Conservation (phyloP, 352 stramenopile genomes). For the Phytophthora brassicae region DNA sequence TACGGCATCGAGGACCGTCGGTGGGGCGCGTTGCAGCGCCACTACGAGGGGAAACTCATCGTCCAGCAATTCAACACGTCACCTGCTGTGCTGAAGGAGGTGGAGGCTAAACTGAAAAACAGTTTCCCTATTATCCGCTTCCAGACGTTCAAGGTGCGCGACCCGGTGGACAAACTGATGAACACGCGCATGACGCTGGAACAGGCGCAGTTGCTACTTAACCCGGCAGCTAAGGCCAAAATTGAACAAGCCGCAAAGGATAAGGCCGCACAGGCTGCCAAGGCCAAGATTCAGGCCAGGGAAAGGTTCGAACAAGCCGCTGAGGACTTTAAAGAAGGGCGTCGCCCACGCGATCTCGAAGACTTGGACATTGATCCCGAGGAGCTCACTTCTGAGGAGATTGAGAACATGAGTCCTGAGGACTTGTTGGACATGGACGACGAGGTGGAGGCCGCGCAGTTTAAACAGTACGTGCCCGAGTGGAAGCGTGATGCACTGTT, state of each 20-base stretch:
- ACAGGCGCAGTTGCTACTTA: conserved; percentile 56
- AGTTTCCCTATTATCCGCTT: conserved; percentile 85
- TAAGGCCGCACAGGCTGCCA: too few species aligned
- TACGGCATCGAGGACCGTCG: conserved; percentile 86
- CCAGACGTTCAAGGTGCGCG: conserved; percentile 85
- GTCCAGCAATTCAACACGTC: conserved; percentile 87
- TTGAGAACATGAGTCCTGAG: too few species aligned
- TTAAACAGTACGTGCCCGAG: conserved; percentile 82
- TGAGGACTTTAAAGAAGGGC: conserved; percentile 40
- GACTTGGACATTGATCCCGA: too few species aligned
- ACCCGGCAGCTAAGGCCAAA: conserved; percentile 41
- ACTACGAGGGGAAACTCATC: conserved; percentile 87
- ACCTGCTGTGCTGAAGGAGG: conserved; percentile 59
- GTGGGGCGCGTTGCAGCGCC: conserved; percentile 83
- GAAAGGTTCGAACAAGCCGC: too few species aligned
- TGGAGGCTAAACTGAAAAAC: conserved; percentile 86
- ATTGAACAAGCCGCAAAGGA: conserved; percentile 36
- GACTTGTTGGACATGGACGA: conserved; percentile 62
- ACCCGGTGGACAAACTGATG: conserved; percentile 81
- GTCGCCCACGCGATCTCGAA: too few species aligned
- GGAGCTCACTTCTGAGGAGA: too few species aligned
- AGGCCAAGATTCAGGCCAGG: too few species aligned
- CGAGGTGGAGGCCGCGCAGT: conserved; percentile 61
- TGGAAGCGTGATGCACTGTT: conserved; percentile 84
- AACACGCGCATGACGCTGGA: conserved; percentile 77